phyloP scores from a whole-genome alignment of 1,139 yeast genomes.

The Arxiozyma telluris region DNA sequence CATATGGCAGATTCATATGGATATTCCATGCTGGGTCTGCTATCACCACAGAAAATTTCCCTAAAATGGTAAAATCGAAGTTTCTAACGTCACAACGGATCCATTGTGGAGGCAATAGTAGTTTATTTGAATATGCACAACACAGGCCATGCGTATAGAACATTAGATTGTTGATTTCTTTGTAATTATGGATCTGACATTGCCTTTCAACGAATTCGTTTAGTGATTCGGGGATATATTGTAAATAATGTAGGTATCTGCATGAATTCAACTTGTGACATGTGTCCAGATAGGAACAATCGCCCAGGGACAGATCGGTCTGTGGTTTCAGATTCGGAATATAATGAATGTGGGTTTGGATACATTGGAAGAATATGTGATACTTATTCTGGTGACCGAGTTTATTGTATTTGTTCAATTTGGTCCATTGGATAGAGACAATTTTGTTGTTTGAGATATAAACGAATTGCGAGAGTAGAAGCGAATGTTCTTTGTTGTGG shows the following conservation, averaged over 20 bases:
- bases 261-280: conserved; percentile 81
- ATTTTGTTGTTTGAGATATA: conserved; percentile 26
- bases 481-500: conserved; percentile 39
- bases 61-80: conserved; percentile 59
- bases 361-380: conserved; percentile 33
- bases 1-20: conserved; percentile 73
- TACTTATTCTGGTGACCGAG: conserved; percentile 19
- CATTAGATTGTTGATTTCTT: conserved; percentile 16
- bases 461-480: conserved; percentile 17
- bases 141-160: conserved; percentile 52
- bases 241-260: conserved; percentile 72
- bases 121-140: conserved; percentile 33
- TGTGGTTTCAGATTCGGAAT: conserved; percentile 49
- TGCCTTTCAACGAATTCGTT: conserved; percentile 11
- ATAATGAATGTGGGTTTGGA: conserved; percentile 46
- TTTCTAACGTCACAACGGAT: conserved; percentile 72
- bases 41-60: conserved; percentile 77
- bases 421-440: conserved; percentile 23
- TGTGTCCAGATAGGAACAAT: conserved; percentile 88
- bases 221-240: conserved; percentile 40
- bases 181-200: conserved; percentile 24
- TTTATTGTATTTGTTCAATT: conserved; percentile 17
- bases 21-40: conserved; percentile 93
- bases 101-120: conserved; percentile 62
- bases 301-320: conserved; percentile 71